These are phyloP conservation scores for Aureobasidium sp. DNA, from an alignment of 2,329 filamentous ascomycete genomes.

Conservation along the genomic window DNA sequence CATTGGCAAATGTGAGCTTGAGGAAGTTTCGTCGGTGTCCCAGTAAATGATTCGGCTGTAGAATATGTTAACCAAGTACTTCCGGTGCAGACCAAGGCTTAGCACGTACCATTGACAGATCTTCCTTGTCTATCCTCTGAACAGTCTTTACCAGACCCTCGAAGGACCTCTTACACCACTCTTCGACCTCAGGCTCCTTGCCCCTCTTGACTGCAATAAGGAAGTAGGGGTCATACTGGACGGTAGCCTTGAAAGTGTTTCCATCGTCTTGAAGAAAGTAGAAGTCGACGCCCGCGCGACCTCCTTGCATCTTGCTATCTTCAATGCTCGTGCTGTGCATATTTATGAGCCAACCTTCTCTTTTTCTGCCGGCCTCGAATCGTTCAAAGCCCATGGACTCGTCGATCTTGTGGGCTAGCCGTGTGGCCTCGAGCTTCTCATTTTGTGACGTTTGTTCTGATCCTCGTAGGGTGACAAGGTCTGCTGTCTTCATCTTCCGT, in stretches of 20 bases:
- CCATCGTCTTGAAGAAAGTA: slow-evolving; percentile 93
- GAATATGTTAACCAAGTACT: neutral
- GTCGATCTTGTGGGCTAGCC: slow-evolving; percentile 81
- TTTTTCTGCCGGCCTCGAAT: slow-evolving; percentile 81
- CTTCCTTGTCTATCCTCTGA: slow-evolving; percentile 79
- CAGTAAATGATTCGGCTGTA: slow-evolving; percentile 75
- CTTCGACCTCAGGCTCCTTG: slow-evolving; percentile 86
- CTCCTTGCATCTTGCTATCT: slow-evolving; percentile 75
- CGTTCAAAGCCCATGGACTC: slow-evolving; percentile 90
- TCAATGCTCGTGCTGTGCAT: slow-evolving; percentile 83
- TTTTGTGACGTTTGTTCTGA: slow-evolving; percentile 84
- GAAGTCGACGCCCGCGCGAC: slow-evolving; percentile 85
- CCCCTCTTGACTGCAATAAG: slow-evolving; percentile 83
- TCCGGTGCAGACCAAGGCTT: neutral
- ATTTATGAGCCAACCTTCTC: slow-evolving; percentile 89
- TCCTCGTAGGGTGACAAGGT: slow-evolving; percentile 64
- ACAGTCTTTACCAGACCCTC: slow-evolving; percentile 78
- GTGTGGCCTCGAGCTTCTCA: slow-evolving; percentile 82
- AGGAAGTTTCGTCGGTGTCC: slow-evolving; percentile 86
- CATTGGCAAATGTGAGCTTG: slow-evolving; percentile 79
- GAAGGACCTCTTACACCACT: slow-evolving; percentile 75
- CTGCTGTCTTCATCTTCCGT: slow-evolving; percentile 66
- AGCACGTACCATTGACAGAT: slow-evolving; percentile 47
- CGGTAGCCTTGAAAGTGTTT: slow-evolving; percentile 86
- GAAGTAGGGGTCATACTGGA: slow-evolving; percentile 97